Percentiles rank a stretch among this genome's conserved stretches.
Evolutionary conservation across 495 filamentous ascomycete species (phyloP).

Genomic region (Hypoxylon fragiforme): DNA sequence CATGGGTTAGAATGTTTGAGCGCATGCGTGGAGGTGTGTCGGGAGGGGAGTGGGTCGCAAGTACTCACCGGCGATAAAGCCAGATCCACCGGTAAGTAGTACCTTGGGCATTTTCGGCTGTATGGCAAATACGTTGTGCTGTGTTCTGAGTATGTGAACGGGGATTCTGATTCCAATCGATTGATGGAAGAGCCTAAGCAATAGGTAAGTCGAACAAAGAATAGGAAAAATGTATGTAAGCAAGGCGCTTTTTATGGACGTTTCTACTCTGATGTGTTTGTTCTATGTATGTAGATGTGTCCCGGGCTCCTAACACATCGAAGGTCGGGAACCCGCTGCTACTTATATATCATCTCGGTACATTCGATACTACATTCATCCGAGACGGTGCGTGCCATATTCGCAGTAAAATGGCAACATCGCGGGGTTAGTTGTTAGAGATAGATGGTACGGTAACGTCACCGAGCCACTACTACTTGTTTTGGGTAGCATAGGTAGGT

Average conservation of each 20-base stretch:
- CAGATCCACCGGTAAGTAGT: conserved; percentile 59
- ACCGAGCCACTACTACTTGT: conserved; percentile 1
- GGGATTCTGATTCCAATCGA: too few species aligned
- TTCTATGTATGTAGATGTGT: too few species aligned
- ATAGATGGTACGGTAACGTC: too few species aligned
- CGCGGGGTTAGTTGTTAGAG: conserved; percentile 13
- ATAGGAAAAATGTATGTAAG: neutral
- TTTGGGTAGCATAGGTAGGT: too few species aligned
- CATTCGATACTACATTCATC: conserved; percentile 21
- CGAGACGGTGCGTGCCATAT: conserved; percentile 4
- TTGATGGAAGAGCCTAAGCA: too few species aligned
- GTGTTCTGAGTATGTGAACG: too few species aligned
- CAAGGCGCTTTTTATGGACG: neutral
- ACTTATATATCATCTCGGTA: neutral
- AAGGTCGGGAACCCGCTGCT: neutral
- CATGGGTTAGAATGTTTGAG: neutral
- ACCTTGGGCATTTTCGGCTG: conserved; percentile 63
- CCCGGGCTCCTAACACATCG: too few species aligned
- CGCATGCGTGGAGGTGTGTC: neutral
- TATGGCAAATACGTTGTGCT: too few species aligned
- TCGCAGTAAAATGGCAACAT: conserved; percentile 13
- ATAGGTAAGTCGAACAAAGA: neutral
- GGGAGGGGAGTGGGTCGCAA: neutral
- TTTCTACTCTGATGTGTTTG: too few species aligned
- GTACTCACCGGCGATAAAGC: conserved; percentile 54